These are phyloP conservation scores for Fusarium nanum DNA, from an alignment of 2,329 filamentous ascomycete species.

Conservation along the genomic window DNA sequence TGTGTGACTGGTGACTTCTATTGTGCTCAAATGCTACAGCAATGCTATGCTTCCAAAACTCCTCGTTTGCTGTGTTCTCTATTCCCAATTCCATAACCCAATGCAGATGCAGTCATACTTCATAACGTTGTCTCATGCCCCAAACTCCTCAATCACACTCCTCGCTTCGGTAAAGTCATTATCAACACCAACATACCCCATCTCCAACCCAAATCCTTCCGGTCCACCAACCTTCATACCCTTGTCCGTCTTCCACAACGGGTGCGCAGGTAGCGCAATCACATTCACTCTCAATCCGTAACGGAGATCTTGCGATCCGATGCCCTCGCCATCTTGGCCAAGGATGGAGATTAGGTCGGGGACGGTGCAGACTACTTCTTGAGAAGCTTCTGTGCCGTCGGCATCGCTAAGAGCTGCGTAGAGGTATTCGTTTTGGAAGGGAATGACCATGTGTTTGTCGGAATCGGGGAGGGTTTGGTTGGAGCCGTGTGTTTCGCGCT, in stretches of 20 bases:
- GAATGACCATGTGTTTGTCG: slow-evolving; percentile 52
- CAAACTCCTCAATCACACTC: slow-evolving; percentile 65
- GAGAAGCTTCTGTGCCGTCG: slow-evolving; percentile 46
- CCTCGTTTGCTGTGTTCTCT: not conserved
- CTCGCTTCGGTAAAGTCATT: slow-evolving; percentile 57
- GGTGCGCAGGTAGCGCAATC: slow-evolving; percentile 61
- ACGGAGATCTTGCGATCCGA: slow-evolving; percentile 62
- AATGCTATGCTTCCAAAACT: not conserved
- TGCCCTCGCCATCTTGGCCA: slow-evolving; percentile 59
- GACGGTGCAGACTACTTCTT: slow-evolving; percentile 52
- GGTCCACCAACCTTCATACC: slow-evolving; percentile 52
- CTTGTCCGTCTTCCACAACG: slow-evolving; percentile 59
- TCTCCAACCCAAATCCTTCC: slow-evolving; percentile 50
- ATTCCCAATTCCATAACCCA: not conserved
- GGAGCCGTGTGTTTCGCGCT: slow-evolving; percentile 43
- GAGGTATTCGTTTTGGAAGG: slow-evolving; percentile 58
- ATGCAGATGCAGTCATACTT: not conserved
- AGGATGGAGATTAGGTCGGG: slow-evolving; percentile 54
- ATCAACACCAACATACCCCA: slow-evolving; percentile 46
- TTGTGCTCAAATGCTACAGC: not conserved
- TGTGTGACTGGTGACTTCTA: not conserved
- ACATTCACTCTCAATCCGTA: slow-evolving; percentile 64
- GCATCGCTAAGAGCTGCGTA: slow-evolving; percentile 52
- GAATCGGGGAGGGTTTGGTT: slow-evolving; percentile 21
- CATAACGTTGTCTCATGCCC: slow-evolving; percentile 9